Conservation (phyloP, 2,329 filamentous ascomycete genomes). For the Periconia sp. region DNA sequence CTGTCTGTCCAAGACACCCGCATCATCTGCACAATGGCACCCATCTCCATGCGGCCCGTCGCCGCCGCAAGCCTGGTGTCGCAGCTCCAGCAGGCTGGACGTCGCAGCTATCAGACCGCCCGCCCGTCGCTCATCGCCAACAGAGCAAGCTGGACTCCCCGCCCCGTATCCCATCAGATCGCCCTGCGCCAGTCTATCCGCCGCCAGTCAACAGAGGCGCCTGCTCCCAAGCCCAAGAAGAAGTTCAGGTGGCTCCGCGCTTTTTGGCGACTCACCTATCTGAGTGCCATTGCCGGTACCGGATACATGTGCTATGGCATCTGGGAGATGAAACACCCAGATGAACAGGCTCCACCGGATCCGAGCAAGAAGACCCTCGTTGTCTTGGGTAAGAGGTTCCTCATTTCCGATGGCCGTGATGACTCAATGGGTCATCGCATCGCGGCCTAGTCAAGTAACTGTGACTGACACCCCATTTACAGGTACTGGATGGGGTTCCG, state of each 20-base stretch:
- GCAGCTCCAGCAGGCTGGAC: slow-evolving; percentile 37
- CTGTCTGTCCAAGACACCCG: not conserved
- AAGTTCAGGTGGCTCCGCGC: slow-evolving; percentile 71
- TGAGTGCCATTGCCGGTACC: slow-evolving; percentile 69
- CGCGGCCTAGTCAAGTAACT: not conserved
- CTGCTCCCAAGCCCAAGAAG: slow-evolving; percentile 47
- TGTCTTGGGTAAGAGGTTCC: slow-evolving; percentile 71
- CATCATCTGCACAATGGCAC: slow-evolving; percentile 30
- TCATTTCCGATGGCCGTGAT: not conserved
- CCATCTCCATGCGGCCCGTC: slow-evolving; percentile 38
- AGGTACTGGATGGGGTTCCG: slow-evolving; percentile 96
- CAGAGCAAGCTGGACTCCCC: slow-evolving; percentile 38
- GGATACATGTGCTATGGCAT: slow-evolving; percentile 78
- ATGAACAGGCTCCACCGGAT: slow-evolving; percentile 73
- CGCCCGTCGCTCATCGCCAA: slow-evolving; percentile 37
- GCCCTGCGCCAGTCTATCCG: slow-evolving; percentile 40
- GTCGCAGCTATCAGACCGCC: slow-evolving; percentile 37
- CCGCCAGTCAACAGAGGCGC: slow-evolving; percentile 33
- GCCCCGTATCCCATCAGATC: slow-evolving; percentile 36
- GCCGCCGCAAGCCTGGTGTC: slow-evolving; percentile 31
- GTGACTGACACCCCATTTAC: slow-evolving; percentile 14
- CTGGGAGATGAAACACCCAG: slow-evolving; percentile 79
- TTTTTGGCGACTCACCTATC: slow-evolving; percentile 80
- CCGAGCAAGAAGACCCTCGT: slow-evolving; percentile 96
- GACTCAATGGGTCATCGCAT: not conserved